phyloP scores from a whole-genome alignment of 345 rosid genomes.

The Physaria fendleri region DNA sequence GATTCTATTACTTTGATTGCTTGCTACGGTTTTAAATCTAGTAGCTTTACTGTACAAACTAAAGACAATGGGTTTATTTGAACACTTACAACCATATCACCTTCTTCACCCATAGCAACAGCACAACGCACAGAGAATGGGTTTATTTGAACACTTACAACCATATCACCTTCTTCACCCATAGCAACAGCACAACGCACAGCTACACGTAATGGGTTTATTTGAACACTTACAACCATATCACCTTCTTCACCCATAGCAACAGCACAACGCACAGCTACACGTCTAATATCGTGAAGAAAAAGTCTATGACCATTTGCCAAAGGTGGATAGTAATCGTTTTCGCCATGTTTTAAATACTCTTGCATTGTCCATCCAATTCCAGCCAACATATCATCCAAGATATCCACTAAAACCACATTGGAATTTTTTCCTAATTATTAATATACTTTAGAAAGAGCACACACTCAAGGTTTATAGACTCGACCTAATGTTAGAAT shows the following conservation, averaged over 20 bases:
- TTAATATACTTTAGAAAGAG: background rate
- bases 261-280: conserved; percentile 92
- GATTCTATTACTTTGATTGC: background rate
- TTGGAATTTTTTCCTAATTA: background rate
- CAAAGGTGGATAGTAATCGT: conserved; percentile 87
- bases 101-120: conserved; percentile 99
- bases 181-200: conserved; percentile 91
- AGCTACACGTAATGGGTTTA: conserved; percentile 50
- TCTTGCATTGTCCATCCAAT: conserved; percentile 95
- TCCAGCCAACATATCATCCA: conserved; percentile 93
- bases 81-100: conserved; percentile 89
- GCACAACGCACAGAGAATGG: conserved; percentile 94
- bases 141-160: conserved; percentile 70
- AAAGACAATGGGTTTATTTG: background rate
- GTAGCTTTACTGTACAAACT: background rate
- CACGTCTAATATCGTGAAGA: conserved; percentile 81
- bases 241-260: conserved; percentile 99
- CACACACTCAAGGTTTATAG: background rate
- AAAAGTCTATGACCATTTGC: conserved; percentile 86
- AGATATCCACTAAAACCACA: conserved; percentile 73
- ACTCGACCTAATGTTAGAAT: background rate
- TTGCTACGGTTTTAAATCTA: background rate
- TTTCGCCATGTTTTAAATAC: conserved; percentile 77
- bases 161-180: conserved; percentile 99
- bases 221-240: conserved; percentile 71